Conservation (phyloP, 768 basidiomycete species). For the Leccinum rimulosum region DNA sequence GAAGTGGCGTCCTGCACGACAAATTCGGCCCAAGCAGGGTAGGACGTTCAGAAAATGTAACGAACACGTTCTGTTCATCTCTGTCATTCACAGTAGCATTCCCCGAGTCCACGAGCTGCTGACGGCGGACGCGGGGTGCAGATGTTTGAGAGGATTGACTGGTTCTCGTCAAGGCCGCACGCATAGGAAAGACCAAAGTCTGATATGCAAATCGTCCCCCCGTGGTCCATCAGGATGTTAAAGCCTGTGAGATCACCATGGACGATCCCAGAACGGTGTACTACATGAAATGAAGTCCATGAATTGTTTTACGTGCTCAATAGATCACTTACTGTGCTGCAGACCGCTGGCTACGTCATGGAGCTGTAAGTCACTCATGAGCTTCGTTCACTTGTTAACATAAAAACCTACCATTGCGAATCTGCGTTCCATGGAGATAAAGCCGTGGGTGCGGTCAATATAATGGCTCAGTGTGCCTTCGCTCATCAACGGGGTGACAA, state of each 20-base stretch:
- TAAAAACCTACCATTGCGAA: constrained; percentile 2
- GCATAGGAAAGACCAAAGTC: constrained; percentile 14
- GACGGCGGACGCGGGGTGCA: constrained; percentile 15
- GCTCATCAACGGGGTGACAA: constrained; percentile 16
- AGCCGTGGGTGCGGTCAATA: background rate
- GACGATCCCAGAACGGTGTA: constrained; percentile 8
- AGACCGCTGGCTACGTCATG: constrained; percentile 10
- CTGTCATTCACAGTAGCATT: constrained; percentile 70
- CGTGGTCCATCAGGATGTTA: constrained; percentile 10
- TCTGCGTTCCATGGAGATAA: constrained; percentile 3
- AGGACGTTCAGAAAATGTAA: background rate
- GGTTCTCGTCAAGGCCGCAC: background rate
- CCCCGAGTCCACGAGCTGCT: constrained; percentile 67
- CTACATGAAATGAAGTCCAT: background rate
- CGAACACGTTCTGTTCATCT: constrained; percentile 80
- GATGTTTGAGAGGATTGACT: constrained; percentile 7
- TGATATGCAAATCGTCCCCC: constrained; percentile 9
- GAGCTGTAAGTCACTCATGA: constrained; percentile 3
- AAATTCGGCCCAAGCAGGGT: constrained; percentile 6
- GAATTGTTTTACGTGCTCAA: background rate
- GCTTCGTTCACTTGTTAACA: background rate
- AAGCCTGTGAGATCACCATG: constrained; percentile 17
- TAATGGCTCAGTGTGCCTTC: constrained; percentile 8
- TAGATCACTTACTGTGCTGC: constrained; percentile 8
- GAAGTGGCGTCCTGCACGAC: constrained; percentile 65